These are phyloP conservation scores for Suhomyces sp. DNA, from an alignment of 805 yeast species.

Conservation along the genomic window DNA sequence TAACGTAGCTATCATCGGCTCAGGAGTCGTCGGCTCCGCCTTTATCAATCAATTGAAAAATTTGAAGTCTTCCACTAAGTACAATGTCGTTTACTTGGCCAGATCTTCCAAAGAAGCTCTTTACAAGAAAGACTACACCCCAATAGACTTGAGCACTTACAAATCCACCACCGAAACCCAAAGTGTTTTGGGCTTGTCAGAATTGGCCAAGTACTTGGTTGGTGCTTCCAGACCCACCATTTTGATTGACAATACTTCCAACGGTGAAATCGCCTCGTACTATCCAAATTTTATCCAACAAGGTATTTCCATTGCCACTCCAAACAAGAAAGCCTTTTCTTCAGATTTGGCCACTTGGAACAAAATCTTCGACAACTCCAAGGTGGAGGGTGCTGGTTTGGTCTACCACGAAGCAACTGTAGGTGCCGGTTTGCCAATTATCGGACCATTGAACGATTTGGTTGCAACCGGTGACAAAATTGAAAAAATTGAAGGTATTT, in stretches of 20 bases:
- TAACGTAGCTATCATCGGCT: conserved; percentile 52
- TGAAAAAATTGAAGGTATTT: conserved; percentile 89
- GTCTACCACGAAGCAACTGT: conserved; percentile 98
- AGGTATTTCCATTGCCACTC: conserved; percentile 94
- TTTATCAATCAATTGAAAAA: conserved; percentile 76
- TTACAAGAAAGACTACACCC: conserved; percentile 63
- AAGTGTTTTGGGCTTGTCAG: conserved; percentile 52
- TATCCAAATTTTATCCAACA: conserved; percentile 71
- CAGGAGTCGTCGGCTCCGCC: conserved; percentile 95
- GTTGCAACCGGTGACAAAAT: conserved; percentile 91
- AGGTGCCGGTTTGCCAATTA: conserved; percentile 96
- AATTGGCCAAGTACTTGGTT: conserved; percentile 59
- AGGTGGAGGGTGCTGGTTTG: conserved; percentile 56
- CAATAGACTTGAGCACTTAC: conserved; percentile 66
- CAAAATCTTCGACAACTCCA: conserved; percentile 57
- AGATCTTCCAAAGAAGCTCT: conserved; percentile 66
- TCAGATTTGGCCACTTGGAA: conserved; percentile 74
- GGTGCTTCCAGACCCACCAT: conserved; percentile 73
- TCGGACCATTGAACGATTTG: conserved; percentile 84
- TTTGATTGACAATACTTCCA: conserved; percentile 92
- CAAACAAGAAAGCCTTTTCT: conserved; percentile 96
- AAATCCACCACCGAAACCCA: conserved; percentile 44
- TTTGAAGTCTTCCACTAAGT: conserved; percentile 58
- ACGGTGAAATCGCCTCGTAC: conserved; percentile 66
- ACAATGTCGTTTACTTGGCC: conserved; percentile 79